These are phyloP conservation scores for Calendula officinalis DNA, from an alignment of 129 eudicot species.

Conservation along the genomic window DNA sequence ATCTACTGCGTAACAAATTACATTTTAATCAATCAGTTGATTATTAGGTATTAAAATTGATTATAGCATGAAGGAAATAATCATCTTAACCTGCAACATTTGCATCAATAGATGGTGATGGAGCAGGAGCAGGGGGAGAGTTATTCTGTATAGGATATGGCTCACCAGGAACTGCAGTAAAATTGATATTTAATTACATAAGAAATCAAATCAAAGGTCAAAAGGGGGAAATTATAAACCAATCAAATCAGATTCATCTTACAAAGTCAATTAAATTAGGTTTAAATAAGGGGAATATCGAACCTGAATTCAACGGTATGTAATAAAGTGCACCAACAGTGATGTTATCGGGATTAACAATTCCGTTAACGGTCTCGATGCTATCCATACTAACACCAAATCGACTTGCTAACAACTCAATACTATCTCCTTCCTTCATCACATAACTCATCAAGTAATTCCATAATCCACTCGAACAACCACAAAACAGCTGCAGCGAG, in stretches of 20 bases:
- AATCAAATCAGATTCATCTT: slow-evolving; percentile 10
- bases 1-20: slow-evolving; percentile 37
- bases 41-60: neutral
- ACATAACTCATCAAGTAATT: slow-evolving; percentile 95
- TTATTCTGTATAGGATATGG: slow-evolving; percentile 56
- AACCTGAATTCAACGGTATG: slow-evolving; percentile 93
- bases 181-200: neutral
- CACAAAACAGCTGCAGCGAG: slow-evolving; percentile 68
- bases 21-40: neutral
- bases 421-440: slow-evolving; percentile 79
- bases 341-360: slow-evolving; percentile 69
- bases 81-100: slow-evolving; percentile 42
- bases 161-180: slow-evolving; percentile 78
- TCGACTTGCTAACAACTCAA: slow-evolving; percentile 73
- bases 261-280: neutral
- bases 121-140: slow-evolving; percentile 60
- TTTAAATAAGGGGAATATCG: slow-evolving; percentile 3
- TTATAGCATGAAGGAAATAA: neutral
- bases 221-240: neutral
- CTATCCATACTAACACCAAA: slow-evolving; percentile 99
- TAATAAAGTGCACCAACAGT: slow-evolving; percentile 75
- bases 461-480: slow-evolving; percentile 95
- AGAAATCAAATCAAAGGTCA: neutral
- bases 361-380: slow-evolving; percentile 70
- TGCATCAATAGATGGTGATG: slow-evolving; percentile 46